Base-by-base conservation (phyloP, 352 stramenopile species). In the Phytophthora hibernalis region DNA sequence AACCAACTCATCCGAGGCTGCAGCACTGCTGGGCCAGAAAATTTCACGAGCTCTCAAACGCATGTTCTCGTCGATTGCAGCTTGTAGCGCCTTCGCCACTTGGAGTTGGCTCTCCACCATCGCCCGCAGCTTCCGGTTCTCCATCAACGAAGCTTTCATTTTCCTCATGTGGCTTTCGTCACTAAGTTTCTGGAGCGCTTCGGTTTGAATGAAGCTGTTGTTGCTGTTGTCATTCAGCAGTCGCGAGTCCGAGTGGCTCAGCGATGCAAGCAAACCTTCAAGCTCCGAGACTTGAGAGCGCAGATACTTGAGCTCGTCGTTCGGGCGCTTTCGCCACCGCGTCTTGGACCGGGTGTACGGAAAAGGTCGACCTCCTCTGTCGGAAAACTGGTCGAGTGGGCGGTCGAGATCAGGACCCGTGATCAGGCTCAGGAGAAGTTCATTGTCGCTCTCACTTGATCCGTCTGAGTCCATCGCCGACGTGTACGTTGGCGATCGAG, bases 301-400 rank as follows among this genome's bases (percentile, higher is more conserved):
- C 11, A 79, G 24, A 31, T 79, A 79, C 53, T 79, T 72, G 18
- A 79, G 62, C 59, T 79, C 71, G 38, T 79, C 57, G 30, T 73
- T 76, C 35, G 67, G 71, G 21, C 66, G 61, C 37, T 76, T 73
- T 13, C 71, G 62, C 55, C 65, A 73, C 13, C 66, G 47, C 7
- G 55, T 64, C 33, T 74, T 70, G 16, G 66, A 70, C 12, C 53
- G 56, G 2, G 60, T 70, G 43, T 70, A 74, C 0, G 66, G 65
- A 42, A 66, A 67, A 24, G 52, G 65, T 53, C 53, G 59, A 12
- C 53, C 48, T 6, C 49, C 49, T 49, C 40, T 30, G 43, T 74
- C 63, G 7, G 20, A 38, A 10, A 49, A 28, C 10, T 55, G 26
- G 9, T 15, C 45, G 1, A 28, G 45, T 8, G 33, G n/a, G 7